Conservation (phyloP, 768 basidiomycete species). For the Gymnopilus dilepis region DNA sequence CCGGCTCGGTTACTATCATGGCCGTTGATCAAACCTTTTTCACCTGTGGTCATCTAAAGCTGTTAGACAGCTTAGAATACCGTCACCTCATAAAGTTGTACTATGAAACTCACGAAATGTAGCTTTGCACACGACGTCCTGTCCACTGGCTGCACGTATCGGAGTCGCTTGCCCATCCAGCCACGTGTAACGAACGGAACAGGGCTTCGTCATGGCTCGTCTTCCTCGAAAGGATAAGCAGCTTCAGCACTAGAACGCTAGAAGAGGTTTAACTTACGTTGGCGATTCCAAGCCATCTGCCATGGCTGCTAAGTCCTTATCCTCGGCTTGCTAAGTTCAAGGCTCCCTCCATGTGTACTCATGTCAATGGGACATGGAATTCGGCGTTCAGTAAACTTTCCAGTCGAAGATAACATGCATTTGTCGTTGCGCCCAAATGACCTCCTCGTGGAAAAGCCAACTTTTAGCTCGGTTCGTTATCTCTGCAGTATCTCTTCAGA, state of each 20-base stretch:
- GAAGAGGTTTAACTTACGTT: not conserved
- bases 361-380: not conserved
- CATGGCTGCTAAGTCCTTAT: not conserved
- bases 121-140: not conserved
- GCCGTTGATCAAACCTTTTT: not conserved
- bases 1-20: not conserved
- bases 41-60: not conserved
- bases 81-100: not conserved
- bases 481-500: too few relatives aligned
- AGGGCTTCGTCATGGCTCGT: not conserved
- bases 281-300: not conserved
- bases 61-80: not conserved
- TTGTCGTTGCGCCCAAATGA: not conserved
- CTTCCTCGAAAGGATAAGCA: not conserved
- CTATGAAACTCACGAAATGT: not conserved
- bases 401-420: not conserved
- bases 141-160: not conserved
- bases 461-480: too few relatives aligned
- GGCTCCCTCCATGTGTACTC: not conserved
- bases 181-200: not conserved
- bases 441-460: too few relatives aligned
- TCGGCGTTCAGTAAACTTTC: not conserved
- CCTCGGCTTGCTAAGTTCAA: not conserved
- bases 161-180: not conserved
- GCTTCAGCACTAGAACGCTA: not conserved